Conservation (phyloP, 2,329 filamentous ascomycete species). For the Trichoderma sp. region DNA sequence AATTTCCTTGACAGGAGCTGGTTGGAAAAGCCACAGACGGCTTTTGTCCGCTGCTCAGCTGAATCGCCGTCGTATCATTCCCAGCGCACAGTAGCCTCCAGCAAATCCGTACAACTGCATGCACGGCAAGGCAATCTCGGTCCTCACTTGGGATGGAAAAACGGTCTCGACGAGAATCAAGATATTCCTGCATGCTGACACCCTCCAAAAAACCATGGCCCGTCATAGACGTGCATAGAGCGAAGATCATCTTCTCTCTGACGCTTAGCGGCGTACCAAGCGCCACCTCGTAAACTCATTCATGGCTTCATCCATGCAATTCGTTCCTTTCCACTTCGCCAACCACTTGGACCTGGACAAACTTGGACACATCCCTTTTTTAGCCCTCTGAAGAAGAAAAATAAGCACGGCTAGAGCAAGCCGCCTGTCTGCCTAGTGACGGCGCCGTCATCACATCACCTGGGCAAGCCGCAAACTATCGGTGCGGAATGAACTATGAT, state of each 20-base stretch:
- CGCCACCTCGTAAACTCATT: slow-evolving; percentile 14
- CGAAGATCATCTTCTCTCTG: slow-evolving; percentile 2
- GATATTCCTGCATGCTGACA: not conserved
- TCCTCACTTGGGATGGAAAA: not conserved
- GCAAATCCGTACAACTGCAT: not conserved
- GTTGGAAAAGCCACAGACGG: not conserved
- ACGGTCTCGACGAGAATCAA: not conserved
- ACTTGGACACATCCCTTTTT: slow-evolving; percentile 2
- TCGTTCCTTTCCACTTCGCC: not conserved
- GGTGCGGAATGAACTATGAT: not conserved
- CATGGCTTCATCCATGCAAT: not conserved
- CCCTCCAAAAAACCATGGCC: not conserved
- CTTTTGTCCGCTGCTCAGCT: too few relatives aligned
- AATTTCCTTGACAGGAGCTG: not conserved
- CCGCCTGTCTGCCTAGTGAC: not conserved
- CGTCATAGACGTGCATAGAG: slow-evolving; percentile 3
- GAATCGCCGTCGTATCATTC: not conserved
- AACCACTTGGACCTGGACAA: not conserved
- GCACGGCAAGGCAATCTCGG: not conserved
- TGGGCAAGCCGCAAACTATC: not conserved
- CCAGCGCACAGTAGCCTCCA: not conserved
- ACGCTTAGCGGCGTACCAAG: not conserved
- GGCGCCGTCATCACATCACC: slow-evolving; percentile 9
- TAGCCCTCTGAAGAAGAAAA: not conserved
- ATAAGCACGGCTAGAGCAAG: not conserved